phyloP scores from a whole-genome alignment of 192 early-diverging fungal species.

The Backusella tuberculispora region DNA sequence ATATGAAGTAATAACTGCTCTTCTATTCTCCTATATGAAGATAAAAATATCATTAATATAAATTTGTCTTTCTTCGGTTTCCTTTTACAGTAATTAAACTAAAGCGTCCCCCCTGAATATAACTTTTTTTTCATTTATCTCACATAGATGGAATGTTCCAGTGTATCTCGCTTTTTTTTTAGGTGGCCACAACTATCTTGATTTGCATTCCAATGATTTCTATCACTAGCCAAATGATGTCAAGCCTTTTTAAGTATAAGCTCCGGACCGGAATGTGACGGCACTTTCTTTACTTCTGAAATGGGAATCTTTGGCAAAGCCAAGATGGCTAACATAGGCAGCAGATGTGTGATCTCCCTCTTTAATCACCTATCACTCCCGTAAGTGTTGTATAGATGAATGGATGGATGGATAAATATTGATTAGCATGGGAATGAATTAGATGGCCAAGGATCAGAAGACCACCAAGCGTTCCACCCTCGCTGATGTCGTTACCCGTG shows the following conservation, averaged over 20 bases:
- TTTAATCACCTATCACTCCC: slow-evolving; percentile 5
- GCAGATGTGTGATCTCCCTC: slow-evolving; percentile 2
- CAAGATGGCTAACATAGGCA: background rate
- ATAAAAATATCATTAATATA: background rate
- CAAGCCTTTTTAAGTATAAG: background rate
- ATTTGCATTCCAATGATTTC: slow-evolving; percentile 11
- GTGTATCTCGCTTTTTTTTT: background rate
- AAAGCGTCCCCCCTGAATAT: background rate
- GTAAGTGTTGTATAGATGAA: slow-evolving; percentile 5
- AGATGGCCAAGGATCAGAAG: slow-evolving; percentile 32
- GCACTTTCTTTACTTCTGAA: slow-evolving; percentile 3
- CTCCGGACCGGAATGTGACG: slow-evolving; percentile 15
- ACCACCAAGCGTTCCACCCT: slow-evolving; percentile 78
- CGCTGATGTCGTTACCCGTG: slow-evolving; percentile 92
- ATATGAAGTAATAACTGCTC: slow-evolving; percentile 2
- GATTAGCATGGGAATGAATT: background rate
- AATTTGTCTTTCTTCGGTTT: background rate
- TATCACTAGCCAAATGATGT: background rate
- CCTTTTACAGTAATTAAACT: background rate
- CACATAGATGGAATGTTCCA: slow-evolving; percentile 1
- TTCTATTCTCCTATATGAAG: background rate
- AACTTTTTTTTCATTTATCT: slow-evolving; percentile 7
- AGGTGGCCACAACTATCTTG: background rate
- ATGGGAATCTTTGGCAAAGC: background rate
- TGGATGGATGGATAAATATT: background rate